Evolutionary conservation across 1,139 yeast genomes (phyloP).

Genomic region (Chernovozyma sophiae-reginae): DNA sequence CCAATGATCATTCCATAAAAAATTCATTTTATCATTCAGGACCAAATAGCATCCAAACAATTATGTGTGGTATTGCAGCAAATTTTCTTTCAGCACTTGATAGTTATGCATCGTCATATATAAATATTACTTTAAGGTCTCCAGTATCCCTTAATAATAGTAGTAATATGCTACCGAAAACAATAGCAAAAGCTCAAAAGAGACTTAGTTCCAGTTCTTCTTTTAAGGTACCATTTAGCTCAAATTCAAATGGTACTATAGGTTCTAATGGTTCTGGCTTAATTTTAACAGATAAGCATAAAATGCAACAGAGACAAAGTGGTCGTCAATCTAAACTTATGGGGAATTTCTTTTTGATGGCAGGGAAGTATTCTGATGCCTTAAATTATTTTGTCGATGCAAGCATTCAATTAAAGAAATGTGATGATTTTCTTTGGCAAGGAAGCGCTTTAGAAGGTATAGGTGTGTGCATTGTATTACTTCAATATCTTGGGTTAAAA

Average conservation of each 20-base stretch:
- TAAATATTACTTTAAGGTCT: slow-evolving; percentile 67
- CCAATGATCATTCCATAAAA: slow-evolving; percentile 19
- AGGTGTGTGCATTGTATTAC: slow-evolving; percentile 59
- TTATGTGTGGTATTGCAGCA: slow-evolving; percentile 68
- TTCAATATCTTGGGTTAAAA: slow-evolving; percentile 55
- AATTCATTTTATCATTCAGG: slow-evolving; percentile 21
- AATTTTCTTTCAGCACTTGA: slow-evolving; percentile 63
- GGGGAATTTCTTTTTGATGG: slow-evolving; percentile 72
- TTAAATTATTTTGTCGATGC: slow-evolving; percentile 71
- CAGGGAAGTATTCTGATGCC: slow-evolving; percentile 77
- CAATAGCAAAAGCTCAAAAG: slow-evolving; percentile 49
- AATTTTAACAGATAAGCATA: slow-evolving; percentile 1
- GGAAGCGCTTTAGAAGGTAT: slow-evolving; percentile 83
- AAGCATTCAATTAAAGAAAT: slow-evolving; percentile 50
- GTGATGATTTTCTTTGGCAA: slow-evolving; percentile 81
- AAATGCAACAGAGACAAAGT: slow-evolving; percentile 18
- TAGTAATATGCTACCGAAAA: slow-evolving; percentile 46
- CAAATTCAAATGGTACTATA: neutral
- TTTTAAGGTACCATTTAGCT: slow-evolving; percentile 8
- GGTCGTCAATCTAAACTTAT: slow-evolving; percentile 76
- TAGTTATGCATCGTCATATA: slow-evolving; percentile 63
- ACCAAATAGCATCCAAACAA: slow-evolving; percentile 35
- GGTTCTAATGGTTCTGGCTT: neutral
- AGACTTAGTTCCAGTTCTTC: slow-evolving; percentile 34
- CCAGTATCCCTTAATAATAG: slow-evolving; percentile 60